Evolutionary conservation across 2,329 filamentous ascomycete genomes (phyloP), one percentile per base, ranked within the genome.

Genomic region (Nemania sp.): DNA sequence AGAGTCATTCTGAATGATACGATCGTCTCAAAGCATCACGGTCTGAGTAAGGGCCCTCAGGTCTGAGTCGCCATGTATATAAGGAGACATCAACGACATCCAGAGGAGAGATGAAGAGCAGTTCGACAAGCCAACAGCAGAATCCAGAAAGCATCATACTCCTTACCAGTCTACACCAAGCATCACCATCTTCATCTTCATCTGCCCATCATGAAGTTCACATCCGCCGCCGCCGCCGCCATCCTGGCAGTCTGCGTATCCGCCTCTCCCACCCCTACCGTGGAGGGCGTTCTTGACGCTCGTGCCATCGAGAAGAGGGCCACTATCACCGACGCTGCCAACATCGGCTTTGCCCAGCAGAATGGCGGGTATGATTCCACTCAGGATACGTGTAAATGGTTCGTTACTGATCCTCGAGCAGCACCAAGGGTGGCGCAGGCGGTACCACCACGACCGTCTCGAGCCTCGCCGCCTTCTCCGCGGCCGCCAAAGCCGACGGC

Each of bases 361-460:
- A 67, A 69, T 50, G 64, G 66, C 54, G 66, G 60, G 60, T 68
- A 59, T 32, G 60, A 4, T 3, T 13, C 52, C 11, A 17, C 35
- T 5, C 17, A 11, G 29, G 17, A 34, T 29, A 25, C 20, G 21
- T 13, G n/a, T n/a, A 20, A 43, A 49, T 32, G 11, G 13, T 1
- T 15, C 15, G 6, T 13, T 54, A 56, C 40, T 60, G n/a, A 60
- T 52, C 11, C 15, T 25, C 21, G 21, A 49, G 5, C n/a, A 70
- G 69, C 32, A 86, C 83, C 3, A 85, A 78, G 5, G 84, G 83
- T 54, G 83, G 84, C 54, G 74, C 77, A 21, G 81, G 79, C n/a
- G 83, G 83, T 50, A 76, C 80, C 2, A 83, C 82, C 10, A 81
- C 80, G 32, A 85, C 82, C 10, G 83, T 86, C 55, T 79, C 79